A percentile compares a stretch with the other conserved stretches of the same genome.
Conservation (phyloP, 331 rosid species). For the Telfairia occidentalis region DNA sequence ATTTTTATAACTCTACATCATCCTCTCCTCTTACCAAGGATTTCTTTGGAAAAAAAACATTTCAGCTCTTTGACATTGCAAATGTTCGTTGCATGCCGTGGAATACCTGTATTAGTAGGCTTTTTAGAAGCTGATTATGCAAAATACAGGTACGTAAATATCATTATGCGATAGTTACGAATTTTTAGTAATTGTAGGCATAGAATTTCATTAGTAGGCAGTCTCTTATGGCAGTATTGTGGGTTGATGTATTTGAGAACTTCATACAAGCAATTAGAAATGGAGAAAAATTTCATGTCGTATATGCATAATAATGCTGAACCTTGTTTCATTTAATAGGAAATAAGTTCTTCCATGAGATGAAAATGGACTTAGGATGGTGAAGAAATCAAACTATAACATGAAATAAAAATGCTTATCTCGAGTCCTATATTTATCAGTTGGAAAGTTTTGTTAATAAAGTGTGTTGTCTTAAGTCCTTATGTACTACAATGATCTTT, state of each 20-base stretch:
- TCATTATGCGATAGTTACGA: not conserved
- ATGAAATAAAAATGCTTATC: not conserved
- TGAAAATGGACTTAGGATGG: not conserved
- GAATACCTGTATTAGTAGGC: conserved; percentile 96
- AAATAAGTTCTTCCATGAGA: not conserved
- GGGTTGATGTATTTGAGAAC: not conserved
- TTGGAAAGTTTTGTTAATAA: not conserved
- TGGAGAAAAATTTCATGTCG: not conserved
- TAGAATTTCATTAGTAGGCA: not conserved
- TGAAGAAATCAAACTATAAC: not conserved
- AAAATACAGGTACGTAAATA: conserved; percentile 74
- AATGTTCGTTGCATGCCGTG: conserved; percentile 97
- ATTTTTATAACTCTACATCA: conserved; percentile 1
- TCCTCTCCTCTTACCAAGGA: not conserved
- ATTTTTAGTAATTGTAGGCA: not conserved
- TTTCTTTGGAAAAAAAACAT: not conserved
- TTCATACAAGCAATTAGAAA: not conserved
- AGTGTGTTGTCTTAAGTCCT: not conserved
- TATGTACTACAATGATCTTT: not conserved
- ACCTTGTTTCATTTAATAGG: not conserved
- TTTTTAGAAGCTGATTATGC: conserved; percentile 98
- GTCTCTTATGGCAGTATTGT: not conserved
- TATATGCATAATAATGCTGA: not conserved
- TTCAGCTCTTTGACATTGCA: conserved; percentile 92
- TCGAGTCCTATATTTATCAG: not conserved